Base-by-base conservation (phyloP, 495 filamentous ascomycete species). In the Filosporella fistucella region DNA sequence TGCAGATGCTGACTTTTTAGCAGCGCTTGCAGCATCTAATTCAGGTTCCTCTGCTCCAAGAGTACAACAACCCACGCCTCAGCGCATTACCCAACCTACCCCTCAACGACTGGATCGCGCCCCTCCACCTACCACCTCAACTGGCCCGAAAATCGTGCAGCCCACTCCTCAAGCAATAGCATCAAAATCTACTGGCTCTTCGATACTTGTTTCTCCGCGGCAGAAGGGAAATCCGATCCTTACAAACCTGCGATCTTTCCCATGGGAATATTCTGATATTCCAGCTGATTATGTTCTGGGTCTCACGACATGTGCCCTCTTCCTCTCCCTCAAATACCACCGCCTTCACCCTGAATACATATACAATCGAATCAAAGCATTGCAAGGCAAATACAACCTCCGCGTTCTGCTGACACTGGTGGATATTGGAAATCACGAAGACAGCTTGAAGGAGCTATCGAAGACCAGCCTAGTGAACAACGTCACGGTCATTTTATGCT, bases 291-390 rank as follows among this genome's bases (percentile, higher is more conserved):
- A 95, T 60, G 85, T 88, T 8, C 72, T 99, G 2, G 93, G 93
- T 4, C 57, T 71, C 18, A 96, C 90, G 1, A 91, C 91, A 14
- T 96, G 91, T 53, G 90, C 86, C 1, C 72, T 99, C 6, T 99
- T 97, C 58, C 74, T 98, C 39, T 91, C 85, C 21, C 75, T 99
- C 25, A 99, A 99, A 65, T 99, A 99, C 65, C 93, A 98, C 64
- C 89, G 93, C 10, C 69, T 96, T 37, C 94, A 99, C 64, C 93
- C 93, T 1, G 93, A 97, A 66, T 99, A 99, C 69, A 87, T 99
- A 60, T 96, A 96, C 73, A 87, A 83, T 18, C 88, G 93, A 47
- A 88, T 99, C 51, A 79, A 82, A 36, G 76, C 77, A 26, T 69
- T 99, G 8, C 82, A 81, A 18, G 82, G 82, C 14, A 88, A 86